phyloP scores from a whole-genome alignment of 1,284 basidiomycete species.

The Salmacisia buchloeana region DNA sequence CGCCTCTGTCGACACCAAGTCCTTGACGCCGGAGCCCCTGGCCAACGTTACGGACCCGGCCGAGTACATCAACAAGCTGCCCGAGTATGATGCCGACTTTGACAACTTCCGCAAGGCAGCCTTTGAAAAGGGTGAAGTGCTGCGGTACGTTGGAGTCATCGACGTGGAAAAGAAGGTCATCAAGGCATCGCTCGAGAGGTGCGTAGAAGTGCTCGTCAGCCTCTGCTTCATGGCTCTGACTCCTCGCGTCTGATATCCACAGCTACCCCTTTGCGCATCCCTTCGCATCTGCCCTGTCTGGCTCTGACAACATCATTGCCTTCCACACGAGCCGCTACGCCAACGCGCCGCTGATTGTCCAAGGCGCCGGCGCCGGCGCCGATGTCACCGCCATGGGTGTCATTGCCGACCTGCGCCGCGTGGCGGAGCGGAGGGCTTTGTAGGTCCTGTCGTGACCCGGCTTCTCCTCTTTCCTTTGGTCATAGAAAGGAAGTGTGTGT shows the following conservation, averaged over 20 bases:
- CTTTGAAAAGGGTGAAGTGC: slow-evolving; percentile 68
- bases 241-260: not conserved
- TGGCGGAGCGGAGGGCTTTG: slow-evolving; percentile 47
- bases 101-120: slow-evolving; percentile 71
- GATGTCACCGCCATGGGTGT: slow-evolving; percentile 98
- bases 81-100: slow-evolving; percentile 78
- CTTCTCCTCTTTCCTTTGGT: too few species aligned
- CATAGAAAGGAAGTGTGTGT: too few species aligned
- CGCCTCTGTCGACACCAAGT: slow-evolving; percentile 72
- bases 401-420: slow-evolving; percentile 62
- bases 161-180: slow-evolving; percentile 70
- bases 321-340: slow-evolving; percentile 81
- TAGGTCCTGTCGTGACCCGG: not conserved
- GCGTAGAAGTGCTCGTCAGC: slow-evolving; percentile 37
- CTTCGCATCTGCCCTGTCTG: slow-evolving; percentile 88
- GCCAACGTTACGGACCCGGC: slow-evolving; percentile 56
- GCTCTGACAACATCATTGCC: slow-evolving; percentile 96
- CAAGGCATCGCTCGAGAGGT: slow-evolving; percentile 83
- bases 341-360: slow-evolving; percentile 70
- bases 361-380: slow-evolving; percentile 91
- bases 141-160: slow-evolving; percentile 90
- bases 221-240: slow-evolving; percentile 29
- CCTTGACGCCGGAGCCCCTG: slow-evolving; percentile 75
- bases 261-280: slow-evolving; percentile 84
- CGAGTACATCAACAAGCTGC: slow-evolving; percentile 74